A percentile compares a stretch with the other conserved stretches of the same genome.
Evolutionary conservation across 164 flowering plant species (phyloP).

Genomic region (Santalum album): DNA sequence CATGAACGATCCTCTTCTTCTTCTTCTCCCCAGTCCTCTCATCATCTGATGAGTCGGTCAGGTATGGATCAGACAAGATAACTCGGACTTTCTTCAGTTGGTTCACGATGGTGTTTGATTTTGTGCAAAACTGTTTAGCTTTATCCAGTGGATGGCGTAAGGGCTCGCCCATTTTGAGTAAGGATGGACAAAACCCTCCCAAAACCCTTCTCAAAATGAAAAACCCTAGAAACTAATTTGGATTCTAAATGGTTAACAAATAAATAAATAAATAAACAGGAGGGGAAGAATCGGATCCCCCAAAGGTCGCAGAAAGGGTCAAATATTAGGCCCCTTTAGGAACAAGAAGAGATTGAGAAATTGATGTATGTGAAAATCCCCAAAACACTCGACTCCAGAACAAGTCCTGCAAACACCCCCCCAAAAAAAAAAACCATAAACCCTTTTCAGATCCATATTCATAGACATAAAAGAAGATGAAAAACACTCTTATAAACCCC

Average conservation of each 20-base stretch:
- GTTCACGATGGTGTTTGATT: background rate
- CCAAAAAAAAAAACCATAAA: constrained; percentile 7
- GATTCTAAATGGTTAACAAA: no score
- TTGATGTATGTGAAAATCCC: constrained; percentile 64
- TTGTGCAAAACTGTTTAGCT: constrained; percentile 16
- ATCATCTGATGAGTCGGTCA: constrained; percentile 76
- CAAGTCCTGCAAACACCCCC: constrained; percentile 60
- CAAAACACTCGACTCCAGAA: constrained; percentile 67
- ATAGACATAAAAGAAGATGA: constrained; percentile 7
- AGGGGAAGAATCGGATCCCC: background rate
- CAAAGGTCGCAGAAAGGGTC: constrained; percentile 14
- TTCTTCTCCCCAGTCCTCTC: constrained; percentile 13
- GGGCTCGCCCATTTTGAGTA: constrained; percentile 26
- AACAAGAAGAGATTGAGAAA: constrained; percentile 44
- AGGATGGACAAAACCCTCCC: constrained; percentile 11
- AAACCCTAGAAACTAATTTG: background rate
- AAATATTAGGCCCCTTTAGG: constrained; percentile 57
- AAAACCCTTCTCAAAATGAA: constrained; percentile 2
- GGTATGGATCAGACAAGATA: constrained; percentile 61
- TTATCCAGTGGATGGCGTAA: constrained; percentile 16
- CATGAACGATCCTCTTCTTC: constrained; percentile 34
- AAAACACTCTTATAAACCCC: background rate
- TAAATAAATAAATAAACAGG: constrained; percentile 1
- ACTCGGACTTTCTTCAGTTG: constrained; percentile 48
- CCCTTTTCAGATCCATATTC: constrained; percentile 4